Evolutionary conservation across 176 grass and related monocot species (phyloP), one percentile per base, ranked within the genome.

Genomic region (Rhynchospora pubera): DNA sequence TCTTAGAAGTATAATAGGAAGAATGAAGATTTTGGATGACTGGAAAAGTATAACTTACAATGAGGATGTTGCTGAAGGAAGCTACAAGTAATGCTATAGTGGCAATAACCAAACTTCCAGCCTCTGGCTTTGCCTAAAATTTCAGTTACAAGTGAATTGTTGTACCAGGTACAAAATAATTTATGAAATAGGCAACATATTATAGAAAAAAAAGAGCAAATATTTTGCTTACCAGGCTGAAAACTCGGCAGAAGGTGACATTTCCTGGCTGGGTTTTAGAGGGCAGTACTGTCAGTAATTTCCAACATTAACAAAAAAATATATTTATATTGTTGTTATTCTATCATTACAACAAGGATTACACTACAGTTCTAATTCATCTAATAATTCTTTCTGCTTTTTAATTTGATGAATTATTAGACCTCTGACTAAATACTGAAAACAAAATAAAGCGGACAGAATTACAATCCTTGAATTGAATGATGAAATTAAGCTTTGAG

Each of bases 161-260:
- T 44, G 46, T 11, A 32, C 14, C 45, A 32, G 24, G 43, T 21
- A 56, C 26, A 32, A 11, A 68, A 13, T 13, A 83, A 78, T 8
- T 18, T 0, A 48, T 45, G 84, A 60, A 87, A 77, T 66, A 24
- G 13, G 10, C 9, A 8, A 39, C 55, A 60, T 15, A 48, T 43
- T 59, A 74, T 30, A 45, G 83, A 21, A 22, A 79, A 24, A 69
- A 22, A 65, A 69, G 50, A 47, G 15, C 0, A 64, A 68, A 77
- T 28, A 28, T 28, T 28, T 28, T 28, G 57, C 9, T 52, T n/a
- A 62, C 96, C 91, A 98, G 72, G 82, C 82, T 85, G 67, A 98
- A 90, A 88, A 98, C 89, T 47, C 96, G 85, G 78, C 87, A 91
- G 83, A 98, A 93, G 8, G 87, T 89, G 64, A 98, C 96, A 90